A percentile compares a stretch with the other conserved stretches of the same genome.
These are phyloP conservation scores for Venturia aucupariae DNA, from an alignment of 2,329 filamentous ascomycete species.

Conservation along the genomic window DNA sequence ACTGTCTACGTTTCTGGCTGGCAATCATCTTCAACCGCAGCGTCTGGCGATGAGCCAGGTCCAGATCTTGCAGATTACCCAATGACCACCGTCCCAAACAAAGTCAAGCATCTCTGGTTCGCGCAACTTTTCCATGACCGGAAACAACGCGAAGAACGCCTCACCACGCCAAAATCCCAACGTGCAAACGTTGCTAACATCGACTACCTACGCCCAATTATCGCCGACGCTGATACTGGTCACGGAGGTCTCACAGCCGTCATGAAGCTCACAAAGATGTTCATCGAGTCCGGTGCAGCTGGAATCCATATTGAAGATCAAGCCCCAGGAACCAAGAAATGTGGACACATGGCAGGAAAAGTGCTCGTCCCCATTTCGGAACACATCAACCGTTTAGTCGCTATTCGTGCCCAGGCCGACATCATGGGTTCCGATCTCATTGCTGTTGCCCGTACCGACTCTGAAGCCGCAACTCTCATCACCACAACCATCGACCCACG, in stretches of 20 bases:
- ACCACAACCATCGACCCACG: constrained; percentile 92
- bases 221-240: constrained; percentile 94
- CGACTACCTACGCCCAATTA: constrained; percentile 91
- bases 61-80: constrained; percentile 98
- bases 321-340: constrained; percentile 98
- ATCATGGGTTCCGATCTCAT: constrained; percentile 94
- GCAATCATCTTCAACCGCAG: constrained; percentile 96
- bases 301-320: constrained; percentile 99
- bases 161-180: constrained; percentile 63
- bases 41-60: constrained; percentile 87
- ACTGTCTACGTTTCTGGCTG: constrained; percentile 98
- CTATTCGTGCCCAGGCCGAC: constrained; percentile 93
- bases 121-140: constrained; percentile 99
- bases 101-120: constrained; percentile 95
- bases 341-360: constrained; percentile 98
- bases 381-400: constrained; percentile 95
- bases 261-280: constrained; percentile 98
- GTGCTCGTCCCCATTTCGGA: constrained; percentile 93
- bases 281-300: constrained; percentile 90
- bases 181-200: constrained; percentile 67
- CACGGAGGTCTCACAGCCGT: constrained; percentile 96
- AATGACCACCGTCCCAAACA: constrained; percentile 89
- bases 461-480: constrained; percentile 94
- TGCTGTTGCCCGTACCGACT: constrained; percentile 88
- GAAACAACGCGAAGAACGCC: constrained; percentile 92